Conservation (phyloP, 2,329 filamentous ascomycete genomes). For the Phyllosticta citrichinensis region DNA sequence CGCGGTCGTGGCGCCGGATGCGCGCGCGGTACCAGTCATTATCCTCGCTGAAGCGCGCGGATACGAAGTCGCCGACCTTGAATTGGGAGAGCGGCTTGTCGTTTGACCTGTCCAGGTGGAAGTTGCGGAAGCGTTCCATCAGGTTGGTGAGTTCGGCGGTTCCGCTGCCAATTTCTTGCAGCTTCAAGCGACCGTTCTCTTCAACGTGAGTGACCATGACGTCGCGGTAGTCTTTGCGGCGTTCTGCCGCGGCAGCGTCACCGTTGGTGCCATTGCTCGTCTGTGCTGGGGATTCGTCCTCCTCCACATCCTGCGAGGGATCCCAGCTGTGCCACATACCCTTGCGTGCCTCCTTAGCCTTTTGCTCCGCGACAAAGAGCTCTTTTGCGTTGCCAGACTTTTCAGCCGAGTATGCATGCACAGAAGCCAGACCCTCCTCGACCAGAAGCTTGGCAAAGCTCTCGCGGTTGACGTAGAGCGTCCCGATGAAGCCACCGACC, state of each 20-base stretch:
- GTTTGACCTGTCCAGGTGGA: conserved; percentile 79
- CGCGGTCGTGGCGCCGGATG: conserved; percentile 84
- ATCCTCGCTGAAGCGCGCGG: conserved; percentile 82
- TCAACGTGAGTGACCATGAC: conserved; percentile 82
- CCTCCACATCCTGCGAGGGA: conserved; percentile 69
- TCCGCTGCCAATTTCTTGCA: conserved; percentile 81
- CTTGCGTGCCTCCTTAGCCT: conserved; percentile 80
- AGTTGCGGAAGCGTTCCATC: conserved; percentile 84
- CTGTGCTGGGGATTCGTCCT: conserved; percentile 38
- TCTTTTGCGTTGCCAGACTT: conserved; percentile 84
- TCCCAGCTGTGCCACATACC: conserved; percentile 93
- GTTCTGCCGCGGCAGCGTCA: conserved; percentile 45
- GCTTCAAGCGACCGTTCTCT: conserved; percentile 68
- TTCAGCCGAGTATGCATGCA: conserved; percentile 92
- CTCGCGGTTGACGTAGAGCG: conserved; percentile 85
- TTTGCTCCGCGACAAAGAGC: conserved; percentile 76
- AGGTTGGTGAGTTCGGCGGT: conserved; percentile 76
- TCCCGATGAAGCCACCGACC: conserved; percentile 93
- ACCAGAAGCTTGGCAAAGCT: conserved; percentile 90
- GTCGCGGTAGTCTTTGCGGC: conserved; percentile 86
- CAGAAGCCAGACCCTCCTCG: conserved; percentile 85
- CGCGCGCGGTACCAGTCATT: conserved; percentile 90
- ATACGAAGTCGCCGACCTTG: conserved; percentile 84
- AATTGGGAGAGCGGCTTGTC: conserved; percentile 64
- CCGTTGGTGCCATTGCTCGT: conserved; percentile 38